Conservation (phyloP, 2,329 filamentous ascomycete genomes). For the Aspergillus sp. region DNA sequence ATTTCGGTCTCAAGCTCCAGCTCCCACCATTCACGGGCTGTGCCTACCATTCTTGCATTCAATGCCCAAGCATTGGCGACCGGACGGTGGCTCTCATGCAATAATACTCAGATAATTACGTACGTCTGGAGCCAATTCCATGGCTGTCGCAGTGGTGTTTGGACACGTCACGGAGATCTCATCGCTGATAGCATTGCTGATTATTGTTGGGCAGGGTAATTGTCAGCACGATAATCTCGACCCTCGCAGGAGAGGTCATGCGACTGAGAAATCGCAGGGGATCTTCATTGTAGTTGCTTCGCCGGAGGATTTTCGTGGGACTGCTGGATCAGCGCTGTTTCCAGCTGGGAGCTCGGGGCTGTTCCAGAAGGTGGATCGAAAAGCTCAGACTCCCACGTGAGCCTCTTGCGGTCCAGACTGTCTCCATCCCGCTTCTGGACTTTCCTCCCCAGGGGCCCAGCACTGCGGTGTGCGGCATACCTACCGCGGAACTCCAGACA, state of each 20-base stretch:
- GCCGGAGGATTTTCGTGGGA: background rate
- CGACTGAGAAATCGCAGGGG: background rate
- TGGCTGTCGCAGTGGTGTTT: background rate
- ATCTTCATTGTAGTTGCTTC: background rate
- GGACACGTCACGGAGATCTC: background rate
- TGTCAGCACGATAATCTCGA: background rate
- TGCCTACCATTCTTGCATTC: no score
- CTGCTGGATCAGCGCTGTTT: background rate
- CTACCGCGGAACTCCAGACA: background rate
- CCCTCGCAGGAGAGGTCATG: background rate
- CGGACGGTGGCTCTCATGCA: no score
- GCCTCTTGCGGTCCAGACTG: constrained; percentile 6
- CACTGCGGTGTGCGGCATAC: background rate
- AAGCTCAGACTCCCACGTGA: constrained; percentile 16
- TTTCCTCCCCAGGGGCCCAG: background rate
- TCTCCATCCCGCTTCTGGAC: background rate
- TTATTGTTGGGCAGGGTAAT: background rate
- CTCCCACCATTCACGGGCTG: no score
- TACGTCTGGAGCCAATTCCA: background rate
- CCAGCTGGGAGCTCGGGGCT: background rate
- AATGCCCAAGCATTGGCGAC: no score
- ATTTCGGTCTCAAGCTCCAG: background rate
- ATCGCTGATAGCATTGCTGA: background rate
- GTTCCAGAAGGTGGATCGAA: constrained; percentile 11
- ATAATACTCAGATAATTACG: background rate